A percentile compares a stretch with the other conserved stretches of the same genome.
These are phyloP conservation scores for Aspergillus haitiensis DNA, from an alignment of 495 filamentous ascomycete species.

Conservation along the genomic window DNA sequence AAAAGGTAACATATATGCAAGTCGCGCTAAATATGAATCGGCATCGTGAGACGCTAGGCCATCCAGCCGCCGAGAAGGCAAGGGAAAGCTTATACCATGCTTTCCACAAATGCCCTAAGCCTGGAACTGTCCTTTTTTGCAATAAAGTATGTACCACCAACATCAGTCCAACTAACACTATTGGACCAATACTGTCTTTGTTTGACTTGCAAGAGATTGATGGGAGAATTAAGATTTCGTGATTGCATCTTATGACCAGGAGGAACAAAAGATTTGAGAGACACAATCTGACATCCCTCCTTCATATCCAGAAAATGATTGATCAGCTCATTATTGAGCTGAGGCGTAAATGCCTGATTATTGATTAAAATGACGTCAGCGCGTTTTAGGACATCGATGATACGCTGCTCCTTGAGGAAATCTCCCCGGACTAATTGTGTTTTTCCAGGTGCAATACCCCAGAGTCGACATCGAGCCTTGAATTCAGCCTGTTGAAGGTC, in stretches of 20 bases:
- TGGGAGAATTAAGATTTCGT: conserved; percentile 71
- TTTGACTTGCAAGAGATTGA: conserved; percentile 74
- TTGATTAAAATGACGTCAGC: conserved; percentile 95
- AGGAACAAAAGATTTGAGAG: conserved; percentile 77
- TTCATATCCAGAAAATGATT: conserved; percentile 94
- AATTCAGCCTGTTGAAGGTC: conserved; percentile 88
- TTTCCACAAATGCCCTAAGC: conserved; percentile 49
- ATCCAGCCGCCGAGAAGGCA: not conserved
- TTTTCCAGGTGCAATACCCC: conserved; percentile 78
- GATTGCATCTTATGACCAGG: conserved; percentile 65
- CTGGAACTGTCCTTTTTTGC: conserved; percentile 73
- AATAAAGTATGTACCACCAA: conserved; percentile 81
- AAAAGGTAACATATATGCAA: not conserved
- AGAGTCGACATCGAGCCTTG: conserved; percentile 75
- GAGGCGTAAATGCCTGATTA: conserved; percentile 89
- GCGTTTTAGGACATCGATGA: conserved; percentile 68
- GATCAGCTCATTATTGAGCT: conserved; percentile 80
- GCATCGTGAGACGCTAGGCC: not conserved
- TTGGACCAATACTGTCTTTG: conserved; percentile 75
- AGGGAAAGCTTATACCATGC: conserved; percentile 26
- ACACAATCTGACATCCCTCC: conserved; percentile 84
- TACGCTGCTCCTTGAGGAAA: conserved; percentile 72
- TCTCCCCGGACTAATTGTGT: conserved; percentile 83
- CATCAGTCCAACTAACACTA: conserved; percentile 89
- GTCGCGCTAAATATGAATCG: conserved; percentile 14